A percentile compares a stretch with the other conserved stretches of the same genome.
Evolutionary conservation across 257 asterid species (phyloP).

Genomic region (Craterostigma plantagineum): DNA sequence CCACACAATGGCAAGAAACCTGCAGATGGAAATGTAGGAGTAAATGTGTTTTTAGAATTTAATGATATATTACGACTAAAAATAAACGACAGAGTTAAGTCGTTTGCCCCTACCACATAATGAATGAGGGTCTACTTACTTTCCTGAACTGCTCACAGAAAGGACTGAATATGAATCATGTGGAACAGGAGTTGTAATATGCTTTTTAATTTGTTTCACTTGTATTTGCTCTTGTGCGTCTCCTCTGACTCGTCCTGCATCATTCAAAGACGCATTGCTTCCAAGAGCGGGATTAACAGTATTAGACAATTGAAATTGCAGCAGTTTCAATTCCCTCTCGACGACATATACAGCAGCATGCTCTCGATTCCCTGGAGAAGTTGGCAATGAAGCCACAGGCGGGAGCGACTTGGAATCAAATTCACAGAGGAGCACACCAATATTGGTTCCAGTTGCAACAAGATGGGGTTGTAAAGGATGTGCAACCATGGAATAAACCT

Average conservation of each 20-base stretch:
- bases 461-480: conserved; percentile 91
- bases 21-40: no score
- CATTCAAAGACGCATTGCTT: conserved; percentile 83
- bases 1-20: conserved; percentile 91
- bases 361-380: conserved; percentile 69
- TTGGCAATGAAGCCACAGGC: conserved; percentile 80
- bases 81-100: no score
- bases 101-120: no score
- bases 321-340: conserved; percentile 75
- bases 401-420: conserved; percentile 90
- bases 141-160: conserved; percentile 97
- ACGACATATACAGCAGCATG: conserved; percentile 85
- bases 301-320: conserved; percentile 83
- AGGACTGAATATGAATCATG: conserved; percentile 91
- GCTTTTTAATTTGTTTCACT: conserved; percentile 88
- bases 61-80: no score
- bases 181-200: conserved; percentile 90
- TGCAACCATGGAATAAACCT: conserved; percentile 95
- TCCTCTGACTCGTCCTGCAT: conserved; percentile 70
- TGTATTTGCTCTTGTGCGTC: conserved; percentile 73
- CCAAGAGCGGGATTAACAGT: conserved; percentile 75
- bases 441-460: conserved; percentile 93
- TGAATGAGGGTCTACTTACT: conserved; percentile 67
- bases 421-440: conserved; percentile 90
- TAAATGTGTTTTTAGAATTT: no score